Conservation (phyloP, 2,329 filamentous ascomycete genomes). For the Ceratocystis harringtonii region DNA sequence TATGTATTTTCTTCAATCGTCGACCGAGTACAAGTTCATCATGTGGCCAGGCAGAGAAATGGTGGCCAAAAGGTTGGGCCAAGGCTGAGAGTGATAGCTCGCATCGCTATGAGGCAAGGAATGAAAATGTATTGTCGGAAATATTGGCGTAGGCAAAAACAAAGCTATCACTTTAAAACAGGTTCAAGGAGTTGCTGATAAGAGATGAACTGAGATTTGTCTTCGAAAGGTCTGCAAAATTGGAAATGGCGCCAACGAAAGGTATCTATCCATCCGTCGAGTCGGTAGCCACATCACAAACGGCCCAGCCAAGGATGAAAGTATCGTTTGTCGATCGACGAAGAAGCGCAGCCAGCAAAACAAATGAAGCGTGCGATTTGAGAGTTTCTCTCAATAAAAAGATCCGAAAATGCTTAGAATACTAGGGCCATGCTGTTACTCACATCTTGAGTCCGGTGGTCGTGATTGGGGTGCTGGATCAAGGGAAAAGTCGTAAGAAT, state of each 20-base stretch:
- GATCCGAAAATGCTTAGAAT: background rate
- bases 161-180: background rate
- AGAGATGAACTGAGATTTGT: background rate
- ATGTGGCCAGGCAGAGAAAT: background rate
- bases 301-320: background rate
- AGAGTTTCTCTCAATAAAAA: background rate
- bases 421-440: conserved; percentile 21
- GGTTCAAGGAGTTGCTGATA: background rate
- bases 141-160: background rate
- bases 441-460: conserved; percentile 33
- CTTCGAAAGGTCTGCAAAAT: background rate
- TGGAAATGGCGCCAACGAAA: background rate
- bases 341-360: conserved; percentile 3
- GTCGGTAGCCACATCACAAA: conserved; percentile 1
- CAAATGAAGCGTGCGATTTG: background rate
- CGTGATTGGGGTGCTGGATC: conserved; percentile 25
- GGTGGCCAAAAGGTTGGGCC: background rate
- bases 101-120: background rate
- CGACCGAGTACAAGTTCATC: background rate
- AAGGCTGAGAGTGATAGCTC: background rate
- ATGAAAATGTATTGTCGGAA: background rate
- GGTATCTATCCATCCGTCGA: background rate
- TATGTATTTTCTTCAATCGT: background rate
- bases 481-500: conserved; percentile 17
- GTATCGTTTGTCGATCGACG: background rate